Evolutionary conservation across 345 rosid genomes (phyloP), one percentile per base, ranked within the genome.

Genomic region (Dipteronia dyeriana): DNA sequence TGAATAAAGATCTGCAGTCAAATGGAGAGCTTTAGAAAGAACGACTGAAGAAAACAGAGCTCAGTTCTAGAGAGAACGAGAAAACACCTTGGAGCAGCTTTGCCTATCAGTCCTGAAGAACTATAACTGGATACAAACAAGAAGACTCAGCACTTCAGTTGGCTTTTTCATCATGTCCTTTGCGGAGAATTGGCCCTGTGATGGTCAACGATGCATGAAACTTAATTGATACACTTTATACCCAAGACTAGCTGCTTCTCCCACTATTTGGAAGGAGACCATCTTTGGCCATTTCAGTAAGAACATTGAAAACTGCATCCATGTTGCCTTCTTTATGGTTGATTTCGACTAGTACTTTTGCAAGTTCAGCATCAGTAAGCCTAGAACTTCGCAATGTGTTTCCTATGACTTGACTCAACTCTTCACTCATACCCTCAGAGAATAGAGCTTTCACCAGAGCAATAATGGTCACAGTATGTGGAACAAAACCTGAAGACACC

Each of bases 241-340:
- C 45, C 26, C 69, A 29, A 41, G 56, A 67, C 70, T 62, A 78
- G 20, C 79, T 81, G 75, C 79, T 75, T 75, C 73, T 80, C 73
- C 81, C 85, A 8, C 85, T 79, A 26, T 91, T 86, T 2, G 97
- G 97, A 80, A 94, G 90, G 38, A 91, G 90, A n/a, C 98, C 97
- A 81, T 91, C 97, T 88, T 83, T 88, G 38, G 95, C 97, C 97
- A 91, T 92, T 81, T 90, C 91, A 59, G 89, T 82, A 39, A 93
- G 95, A 71, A 93, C 79, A 75, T 85, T 80, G 56, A 93, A 84
- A 83, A 86, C 94, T 0, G 84, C 90, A 86, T 90, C 90, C 94
- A 91, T 87, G 78, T 93, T 91, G 63, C 98, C 97, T 89, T 95
- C 98, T 75, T 85, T 93, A 63, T 87, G 90, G 83, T 95, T 90